Conservation (phyloP, 2,329 filamentous ascomycete species). For the Salinomyces thailandicus region DNA sequence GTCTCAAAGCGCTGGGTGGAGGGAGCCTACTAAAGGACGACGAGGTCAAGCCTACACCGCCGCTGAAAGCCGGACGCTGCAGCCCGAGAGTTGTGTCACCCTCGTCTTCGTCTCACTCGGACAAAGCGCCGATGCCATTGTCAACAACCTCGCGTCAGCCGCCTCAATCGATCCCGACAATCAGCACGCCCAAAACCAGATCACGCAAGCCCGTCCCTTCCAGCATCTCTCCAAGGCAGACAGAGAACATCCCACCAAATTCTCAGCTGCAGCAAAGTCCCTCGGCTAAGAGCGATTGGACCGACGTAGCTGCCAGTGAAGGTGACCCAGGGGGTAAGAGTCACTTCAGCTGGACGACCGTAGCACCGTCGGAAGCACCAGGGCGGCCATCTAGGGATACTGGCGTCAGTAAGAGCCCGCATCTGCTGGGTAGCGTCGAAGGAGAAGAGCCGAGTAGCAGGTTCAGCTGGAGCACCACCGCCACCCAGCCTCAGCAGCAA, state of each 20-base stretch:
- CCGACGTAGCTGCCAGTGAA: conserved; percentile 1
- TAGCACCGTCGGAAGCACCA: conserved; percentile 16
- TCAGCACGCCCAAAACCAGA: conserved; percentile 2
- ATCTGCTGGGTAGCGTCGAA: conserved; percentile 2
- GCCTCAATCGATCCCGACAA: conserved; percentile 1
- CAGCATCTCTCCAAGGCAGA: too few species aligned
- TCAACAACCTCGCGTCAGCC: conserved; percentile 3
- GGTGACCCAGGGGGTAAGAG: conserved; percentile 9
- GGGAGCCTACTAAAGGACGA: conserved; percentile 16
- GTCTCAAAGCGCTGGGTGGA: conserved; percentile 4
- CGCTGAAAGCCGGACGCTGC: conserved; percentile 2
- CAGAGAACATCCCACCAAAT: conserved; percentile 11
- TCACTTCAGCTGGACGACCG: conserved; percentile 28
- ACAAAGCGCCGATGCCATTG: conserved; percentile 5
- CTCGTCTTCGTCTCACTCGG: conserved; percentile 16
- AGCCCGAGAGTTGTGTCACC: conserved; percentile 8
- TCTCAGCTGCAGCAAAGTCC: conserved; percentile 11
- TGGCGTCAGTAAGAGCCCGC: conserved; percentile 4
- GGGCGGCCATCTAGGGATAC: conserved; percentile 13
- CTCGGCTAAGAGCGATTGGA: conserved; percentile 10
- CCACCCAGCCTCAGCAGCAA: conserved; percentile 27
- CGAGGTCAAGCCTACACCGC: conserved; percentile 9
- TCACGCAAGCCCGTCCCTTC: too few species aligned
- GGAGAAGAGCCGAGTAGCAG: conserved; percentile 19
- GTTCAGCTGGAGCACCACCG: conserved; percentile 34